Percentiles rank a stretch among this genome's conserved stretches.
phyloP scores from a whole-genome alignment of 2,329 filamentous ascomycete species.

The Fusarium napiforme region DNA sequence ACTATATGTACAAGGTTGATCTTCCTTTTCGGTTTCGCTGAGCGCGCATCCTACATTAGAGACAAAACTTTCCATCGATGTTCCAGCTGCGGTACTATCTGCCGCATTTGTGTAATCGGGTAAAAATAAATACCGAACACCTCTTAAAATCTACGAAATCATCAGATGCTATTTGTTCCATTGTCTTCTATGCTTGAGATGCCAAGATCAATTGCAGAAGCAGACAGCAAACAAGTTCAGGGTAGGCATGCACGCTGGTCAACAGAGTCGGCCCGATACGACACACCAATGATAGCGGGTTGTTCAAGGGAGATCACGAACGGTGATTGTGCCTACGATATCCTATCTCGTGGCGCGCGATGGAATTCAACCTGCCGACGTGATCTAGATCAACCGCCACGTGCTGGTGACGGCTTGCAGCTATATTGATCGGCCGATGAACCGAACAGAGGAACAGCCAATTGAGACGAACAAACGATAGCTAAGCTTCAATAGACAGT shows the following conservation, averaged over 20 bases:
- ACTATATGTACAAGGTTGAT: accelerated
- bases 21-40: accelerated
- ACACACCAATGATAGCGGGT: neutral
- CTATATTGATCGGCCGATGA: neutral
- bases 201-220: neutral
- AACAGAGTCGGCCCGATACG: neutral
- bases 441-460: neutral
- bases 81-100: accelerated
- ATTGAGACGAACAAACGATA: neutral
- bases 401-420: neutral
- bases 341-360: neutral
- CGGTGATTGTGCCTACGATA: neutral
- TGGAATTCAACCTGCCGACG: neutral
- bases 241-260: neutral
- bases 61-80: no score
- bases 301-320: accelerated
- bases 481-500: neutral
- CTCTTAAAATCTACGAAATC: neutral
- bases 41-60: accelerated
- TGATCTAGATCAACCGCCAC: neutral
- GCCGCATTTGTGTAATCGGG: accelerated
- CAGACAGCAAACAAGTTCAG: neutral
- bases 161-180: neutral
- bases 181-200: neutral
- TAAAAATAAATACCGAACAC: no score